Evolutionary conservation across 2,329 filamentous ascomycete genomes (phyloP).

Genomic region (Pyrenophora teres): DNA sequence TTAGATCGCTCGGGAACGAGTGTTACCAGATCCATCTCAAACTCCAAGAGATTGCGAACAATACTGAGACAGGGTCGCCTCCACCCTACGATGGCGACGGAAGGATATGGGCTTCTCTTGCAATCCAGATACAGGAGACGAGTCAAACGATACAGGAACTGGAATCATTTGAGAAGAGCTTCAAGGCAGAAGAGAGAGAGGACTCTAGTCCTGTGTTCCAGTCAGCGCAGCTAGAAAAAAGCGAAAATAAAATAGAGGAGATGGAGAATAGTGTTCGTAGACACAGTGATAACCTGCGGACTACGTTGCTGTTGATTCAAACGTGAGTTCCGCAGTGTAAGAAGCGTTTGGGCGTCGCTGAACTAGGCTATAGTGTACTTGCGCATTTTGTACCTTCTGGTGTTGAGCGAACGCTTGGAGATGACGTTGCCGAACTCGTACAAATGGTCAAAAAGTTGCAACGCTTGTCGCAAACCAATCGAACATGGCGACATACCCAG

Average conservation of each 20-base stretch:
- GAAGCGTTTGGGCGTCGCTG: no score
- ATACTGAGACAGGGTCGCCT: slow-evolving; percentile 2
- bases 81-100: slow-evolving; percentile 12
- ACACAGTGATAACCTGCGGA: slow-evolving; percentile 22
- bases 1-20: slow-evolving; percentile 25
- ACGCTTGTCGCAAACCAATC: no score
- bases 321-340: no score
- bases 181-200: slow-evolving; percentile 1
- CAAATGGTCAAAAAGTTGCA: slow-evolving; percentile 18
- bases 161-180: slow-evolving; percentile 15
- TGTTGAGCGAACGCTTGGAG: slow-evolving; percentile 8
- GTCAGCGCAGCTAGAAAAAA: slow-evolving; percentile 6
- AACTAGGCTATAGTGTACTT: slow-evolving; percentile 8
- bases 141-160: slow-evolving; percentile 19
- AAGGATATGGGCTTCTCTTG: slow-evolving; percentile 21
- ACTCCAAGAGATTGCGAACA: slow-evolving; percentile 16
- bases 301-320: slow-evolving; percentile 16
- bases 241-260: neutral
- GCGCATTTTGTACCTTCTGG: slow-evolving; percentile 3
- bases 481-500: no score
- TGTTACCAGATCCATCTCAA: slow-evolving; percentile 27
- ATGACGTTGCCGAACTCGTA: slow-evolving; percentile 9
- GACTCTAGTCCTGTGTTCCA: neutral
- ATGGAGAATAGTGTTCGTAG: slow-evolving; percentile 11
- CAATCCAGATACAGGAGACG: slow-evolving; percentile 16